phyloP scores from a whole-genome alignment of 805 yeast genomes.

The Candida lessepsii region DNA sequence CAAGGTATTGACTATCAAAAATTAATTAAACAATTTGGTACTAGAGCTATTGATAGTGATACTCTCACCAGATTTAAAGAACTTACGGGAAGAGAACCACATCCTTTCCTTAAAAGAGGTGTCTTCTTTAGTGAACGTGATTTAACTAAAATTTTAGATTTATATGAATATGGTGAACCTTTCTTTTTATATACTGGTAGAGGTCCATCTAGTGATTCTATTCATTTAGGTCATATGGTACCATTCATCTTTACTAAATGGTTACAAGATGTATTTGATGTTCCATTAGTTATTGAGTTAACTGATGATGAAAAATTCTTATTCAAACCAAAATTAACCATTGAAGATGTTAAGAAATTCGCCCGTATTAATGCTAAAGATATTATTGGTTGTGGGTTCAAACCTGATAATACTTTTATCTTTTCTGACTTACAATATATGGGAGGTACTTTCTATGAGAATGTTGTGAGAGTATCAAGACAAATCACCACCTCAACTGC shows the following conservation, averaged over 20 bases:
- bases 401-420: constrained; percentile 91
- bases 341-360: constrained; percentile 80
- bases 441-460: constrained; percentile 93
- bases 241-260: constrained; percentile 96
- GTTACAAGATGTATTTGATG: constrained; percentile 97
- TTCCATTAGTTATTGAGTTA: constrained; percentile 87
- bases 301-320: constrained; percentile 97
- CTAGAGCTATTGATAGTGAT: constrained; percentile 66
- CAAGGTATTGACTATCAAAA: constrained; percentile 91
- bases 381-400: constrained; percentile 90
- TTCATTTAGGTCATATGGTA: constrained; percentile 96
- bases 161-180: constrained; percentile 92
- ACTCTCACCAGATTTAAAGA: constrained; percentile 70
- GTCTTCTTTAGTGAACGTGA: constrained; percentile 91
- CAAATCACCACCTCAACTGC: constrained; percentile 98
- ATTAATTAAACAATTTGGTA: constrained; percentile 84
- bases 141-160: constrained; percentile 70
- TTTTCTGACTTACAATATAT: constrained; percentile 90
- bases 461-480: constrained; percentile 86
- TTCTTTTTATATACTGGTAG: constrained; percentile 96
- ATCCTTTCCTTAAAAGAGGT: constrained; percentile 85
- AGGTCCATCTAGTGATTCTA: constrained; percentile 91
- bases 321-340: constrained; percentile 86
- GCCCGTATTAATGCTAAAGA: constrained; percentile 86
- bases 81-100: constrained; percentile 90